phyloP scores from a whole-genome alignment of 768 basidiomycete species.

The Boletus fagicola region DNA sequence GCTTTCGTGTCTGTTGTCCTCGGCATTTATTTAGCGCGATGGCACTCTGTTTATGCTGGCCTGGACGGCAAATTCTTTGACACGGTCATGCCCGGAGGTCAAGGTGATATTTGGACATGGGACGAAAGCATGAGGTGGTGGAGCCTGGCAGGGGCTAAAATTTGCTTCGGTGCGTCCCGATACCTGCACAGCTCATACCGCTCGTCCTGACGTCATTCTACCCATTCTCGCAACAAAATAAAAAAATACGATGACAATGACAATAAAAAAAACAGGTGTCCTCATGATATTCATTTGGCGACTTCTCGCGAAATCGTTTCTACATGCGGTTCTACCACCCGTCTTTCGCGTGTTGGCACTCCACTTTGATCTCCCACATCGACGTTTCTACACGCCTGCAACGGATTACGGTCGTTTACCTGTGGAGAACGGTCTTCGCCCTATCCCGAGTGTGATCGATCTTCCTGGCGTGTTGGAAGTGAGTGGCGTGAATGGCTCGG shows the following conservation, averaged over 20 bases:
- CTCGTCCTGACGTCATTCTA: neutral
- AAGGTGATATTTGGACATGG: constrained; percentile 39
- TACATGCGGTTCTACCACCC: constrained; percentile 78
- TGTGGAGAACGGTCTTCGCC: constrained; percentile 54
- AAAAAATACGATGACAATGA: neutral
- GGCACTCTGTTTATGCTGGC: constrained; percentile 52
- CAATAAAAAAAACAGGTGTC: constrained; percentile 50
- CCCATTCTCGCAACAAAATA: neutral
- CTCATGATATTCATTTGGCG: constrained; percentile 85
- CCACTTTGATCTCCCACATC: constrained; percentile 69
- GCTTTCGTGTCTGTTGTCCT: constrained; percentile 84
- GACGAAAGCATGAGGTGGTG: constrained; percentile 38
- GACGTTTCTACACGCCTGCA: constrained; percentile 88
- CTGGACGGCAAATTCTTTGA: constrained; percentile 35
- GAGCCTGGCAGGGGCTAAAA: constrained; percentile 38
- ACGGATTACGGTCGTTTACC: constrained; percentile 81
- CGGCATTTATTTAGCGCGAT: constrained; percentile 68
- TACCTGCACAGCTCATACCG: neutral
- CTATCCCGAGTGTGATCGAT: constrained; percentile 86
- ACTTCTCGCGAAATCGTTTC: constrained; percentile 72
- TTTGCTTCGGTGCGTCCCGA: constrained; percentile 38
- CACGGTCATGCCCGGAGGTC: constrained; percentile 56
- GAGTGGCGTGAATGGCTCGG: constrained; percentile 38
- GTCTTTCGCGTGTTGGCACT: constrained; percentile 74
- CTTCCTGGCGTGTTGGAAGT: constrained; percentile 48